Evolutionary conservation across 2,329 filamentous ascomycete species (phyloP), one percentile per base, ranked within the genome.

Genomic region (Xylariales sp.): DNA sequence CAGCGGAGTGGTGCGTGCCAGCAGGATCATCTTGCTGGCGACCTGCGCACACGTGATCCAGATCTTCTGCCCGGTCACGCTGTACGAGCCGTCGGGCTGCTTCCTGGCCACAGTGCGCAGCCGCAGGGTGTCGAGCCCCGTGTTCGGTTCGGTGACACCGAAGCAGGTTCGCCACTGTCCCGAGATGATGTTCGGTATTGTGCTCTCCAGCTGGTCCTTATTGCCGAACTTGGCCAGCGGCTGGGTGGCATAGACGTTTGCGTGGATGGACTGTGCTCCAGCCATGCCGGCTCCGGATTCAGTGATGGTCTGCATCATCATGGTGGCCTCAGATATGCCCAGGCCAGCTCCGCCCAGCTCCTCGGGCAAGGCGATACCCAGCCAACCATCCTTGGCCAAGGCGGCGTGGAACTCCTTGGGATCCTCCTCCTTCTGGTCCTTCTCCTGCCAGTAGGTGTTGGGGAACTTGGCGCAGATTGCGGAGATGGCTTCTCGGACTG

Each of bases 31-130:
- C 52, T 88, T 87, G 4, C 74, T 72, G 0, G 88, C 87, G 1
- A 91, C 83, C 56, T 94, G 86, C 0, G 88, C 88, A 37, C 80
- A 90, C 0, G 86, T 87, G 38, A 93, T 94, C 88, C 88, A 94
- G 38, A 91, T 90, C 64, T 94, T 94, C 56, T 91, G 85, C 0
- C 88, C 87, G 0, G 77, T 77, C 10, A 94, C 71, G 2, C 63
- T 67, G 55, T 90, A 94, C 4, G 67, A 71, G 12, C 75, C 76
- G 15, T 78, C 74, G 4, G 44, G 39, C 25, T 58, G 52, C 47
- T 71, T 75, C 20, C 60, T 71, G 1, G 87, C 87, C 5, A 65
- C 62, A 0, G 86, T 91, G 27, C 70, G 72, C 4, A 94, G 65
- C 29, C 81, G 76, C 10, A 90, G 65, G 0, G 87, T 94, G 42